A percentile compares a stretch with the other conserved stretches of the same genome.
Conservation (phyloP, 768 basidiomycete genomes). For the Lactifluus rugatus region DNA sequence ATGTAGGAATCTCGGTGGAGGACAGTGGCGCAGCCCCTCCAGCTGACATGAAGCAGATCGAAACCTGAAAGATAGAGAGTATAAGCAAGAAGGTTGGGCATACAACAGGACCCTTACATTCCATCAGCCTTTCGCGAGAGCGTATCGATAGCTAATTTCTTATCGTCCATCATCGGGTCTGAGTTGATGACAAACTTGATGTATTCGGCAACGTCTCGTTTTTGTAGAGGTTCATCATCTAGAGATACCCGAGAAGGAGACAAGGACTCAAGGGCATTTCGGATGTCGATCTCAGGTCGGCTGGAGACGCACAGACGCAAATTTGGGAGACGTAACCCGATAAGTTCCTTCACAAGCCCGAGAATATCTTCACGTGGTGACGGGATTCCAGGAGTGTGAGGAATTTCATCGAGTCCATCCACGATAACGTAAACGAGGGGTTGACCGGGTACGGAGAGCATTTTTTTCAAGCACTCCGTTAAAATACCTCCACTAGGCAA, state of each 20-base stretch:
- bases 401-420: constrained; percentile 5
- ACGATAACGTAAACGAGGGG: too few species aligned
- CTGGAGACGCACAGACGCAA: too few species aligned
- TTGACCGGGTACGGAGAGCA: not conserved
- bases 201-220: not conserved
- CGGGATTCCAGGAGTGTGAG: not conserved
- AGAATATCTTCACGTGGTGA: not conserved
- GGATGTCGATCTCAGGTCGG: not conserved
- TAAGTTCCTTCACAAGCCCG: not conserved
- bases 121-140: too few species aligned
- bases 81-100: not conserved
- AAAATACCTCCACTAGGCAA: not conserved
- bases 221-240: not conserved
- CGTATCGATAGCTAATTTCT: not conserved
- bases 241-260: not conserved
- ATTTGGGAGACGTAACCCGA: not conserved
- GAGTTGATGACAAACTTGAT: not conserved
- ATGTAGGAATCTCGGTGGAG: not conserved
- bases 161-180: not conserved
- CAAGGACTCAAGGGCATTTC: not conserved
- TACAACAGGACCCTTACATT: too few species aligned
- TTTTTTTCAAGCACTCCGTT: not conserved
- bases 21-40: not conserved
- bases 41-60: not conserved
- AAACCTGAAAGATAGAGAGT: not conserved